Base-by-base conservation (phyloP, 331 rosid genomes). In the Arachis monticola region DNA sequence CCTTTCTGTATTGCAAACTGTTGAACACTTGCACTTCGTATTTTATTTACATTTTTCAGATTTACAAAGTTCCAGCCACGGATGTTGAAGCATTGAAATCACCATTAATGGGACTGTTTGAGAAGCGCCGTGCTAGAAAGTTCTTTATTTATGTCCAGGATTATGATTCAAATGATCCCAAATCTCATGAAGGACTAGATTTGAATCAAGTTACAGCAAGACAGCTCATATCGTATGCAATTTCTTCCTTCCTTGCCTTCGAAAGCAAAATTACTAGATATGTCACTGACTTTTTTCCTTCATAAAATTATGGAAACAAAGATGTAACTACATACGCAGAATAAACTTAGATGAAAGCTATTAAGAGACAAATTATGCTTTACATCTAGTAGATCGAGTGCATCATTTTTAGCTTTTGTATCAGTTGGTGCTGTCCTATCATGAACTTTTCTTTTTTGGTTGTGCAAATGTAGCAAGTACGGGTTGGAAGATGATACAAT, bases 81-180 rank as follows among this genome's bases (percentile, higher is more conserved):
- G 96, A 90, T 77, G 96, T 90, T 77, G 96, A 90, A 84, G 96
- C 96, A 32, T 76, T 90, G 78, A 90, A 86, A 80, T 90, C 96
- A 55, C 88, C 87, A n/a, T 83, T 90, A 73, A 88, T 90, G 93
- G 96, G 96, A 22, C 61, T 90, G 73, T 88, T 90, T 81, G 96
- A 90, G 87, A 90, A 90, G 74, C 91, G 93, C 9, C 93, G 93
- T 30, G 93, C 89, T 44, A 78, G 96, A 22, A 90, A 90, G 89
- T 90, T 90, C 78, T 90, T 90, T 75, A 88, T 90, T 70, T 90
- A 84, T 80, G 91, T 90, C 46, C 96, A 90, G 85, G 96, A 88
- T 75, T 90, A 90, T 77, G 96, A 90, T 7, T 74, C 66, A 42
- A 79, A 11, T 41, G 96, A 90, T 67, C 91, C 91, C 64, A 91